Base-by-base conservation (phyloP, 1,284 basidiomycete genomes). In the Apiotrichum gamsii region DNA sequence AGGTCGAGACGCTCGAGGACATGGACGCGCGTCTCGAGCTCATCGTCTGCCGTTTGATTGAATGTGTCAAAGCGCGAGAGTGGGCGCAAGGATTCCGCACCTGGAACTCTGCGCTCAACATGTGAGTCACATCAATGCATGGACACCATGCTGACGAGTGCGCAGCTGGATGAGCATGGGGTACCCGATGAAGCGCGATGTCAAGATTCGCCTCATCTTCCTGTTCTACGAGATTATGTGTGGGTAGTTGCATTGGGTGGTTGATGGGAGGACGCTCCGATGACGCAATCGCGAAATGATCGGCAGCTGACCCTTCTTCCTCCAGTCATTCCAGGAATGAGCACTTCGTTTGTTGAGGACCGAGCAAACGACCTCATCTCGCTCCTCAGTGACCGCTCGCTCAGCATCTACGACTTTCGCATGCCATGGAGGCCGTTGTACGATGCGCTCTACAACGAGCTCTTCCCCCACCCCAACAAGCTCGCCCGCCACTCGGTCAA, bases 371-470 rank as follows among this genome's bases (percentile, higher is more conserved):
- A 74, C 56, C 72, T 75, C 51, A 75, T 77, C 43, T 59, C 63
- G 1, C 65, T 80, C 15, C 62, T 78, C 25, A 80, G 78, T 61
- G 87, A 85, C 43, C 84, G 84, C 72, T 82, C 84, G 61, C 71
- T 93, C 40, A 78, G 80, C 44, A 81, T 91, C 53, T 77, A 84
- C 34, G 90, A 95, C 67, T 75, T 96, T 69, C 79, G 88, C 50
- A 78, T 96, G 1, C 87, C 88, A 2, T 95, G 91, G 91, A 80
- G 82, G 60, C 85, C 89, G 2, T 76, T 94, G 5, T 90, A 85
- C 68, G 80, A 85, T 47, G 81, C 88, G 19, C 77, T 95, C 14
- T 81, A 80, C 58, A 78, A 83, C 59, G 88, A 94, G 64, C 74
- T 94, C 39, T 93, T 90, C 69, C 78, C 90, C 40, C 87, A 82